Percentiles rank a stretch among this genome's conserved stretches.
phyloP scores from a whole-genome alignment of 2,329 filamentous ascomycete species.

The Byssoonygena ceratinophila region DNA sequence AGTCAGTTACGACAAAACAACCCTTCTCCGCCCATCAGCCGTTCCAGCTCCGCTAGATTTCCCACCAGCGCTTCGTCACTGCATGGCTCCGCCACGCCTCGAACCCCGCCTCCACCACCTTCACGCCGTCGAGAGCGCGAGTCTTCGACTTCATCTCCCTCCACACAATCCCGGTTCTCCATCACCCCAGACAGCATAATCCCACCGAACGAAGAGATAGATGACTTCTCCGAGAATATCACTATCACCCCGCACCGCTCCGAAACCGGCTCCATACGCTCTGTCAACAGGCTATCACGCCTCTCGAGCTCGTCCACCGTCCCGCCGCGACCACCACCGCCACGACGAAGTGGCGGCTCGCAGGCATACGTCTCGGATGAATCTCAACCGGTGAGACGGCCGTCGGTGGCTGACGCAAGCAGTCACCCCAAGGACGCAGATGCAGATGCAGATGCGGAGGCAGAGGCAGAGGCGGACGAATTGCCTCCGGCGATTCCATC shows the following conservation, averaged over 20 bases:
- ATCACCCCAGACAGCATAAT: neutral
- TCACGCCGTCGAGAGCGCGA: constrained; percentile 9
- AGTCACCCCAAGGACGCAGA: neutral
- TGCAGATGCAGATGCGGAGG: neutral
- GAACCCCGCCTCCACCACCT: constrained; percentile 12
- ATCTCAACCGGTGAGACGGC: constrained; percentile 30
- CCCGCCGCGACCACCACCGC: constrained; percentile 40
- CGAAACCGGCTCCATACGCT: constrained; percentile 9
- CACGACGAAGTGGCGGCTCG: constrained; percentile 37
- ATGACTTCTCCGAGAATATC: constrained; percentile 3
- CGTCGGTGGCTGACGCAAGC: neutral
- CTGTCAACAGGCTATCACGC: constrained; percentile 18
- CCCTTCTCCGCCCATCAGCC: constrained; percentile 23
- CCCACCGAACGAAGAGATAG: neutral
- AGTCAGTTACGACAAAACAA: constrained; percentile 36
- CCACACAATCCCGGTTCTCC: constrained; percentile 2
- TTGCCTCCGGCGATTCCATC: constrained; percentile 27
- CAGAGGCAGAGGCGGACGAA: too few species aligned
- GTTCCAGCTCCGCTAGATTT: constrained; percentile 27
- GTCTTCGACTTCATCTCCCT: constrained; percentile 4
- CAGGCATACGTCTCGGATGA: constrained; percentile 26
- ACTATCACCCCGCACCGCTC: constrained; percentile 8
- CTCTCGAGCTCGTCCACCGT: constrained; percentile 24
- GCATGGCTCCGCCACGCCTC: constrained; percentile 15
- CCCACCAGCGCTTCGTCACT: constrained; percentile 36